A percentile compares a stretch with the other conserved stretches of the same genome.
Conservation (phyloP, 257 asterid species). For the Echium plantagineum region DNA sequence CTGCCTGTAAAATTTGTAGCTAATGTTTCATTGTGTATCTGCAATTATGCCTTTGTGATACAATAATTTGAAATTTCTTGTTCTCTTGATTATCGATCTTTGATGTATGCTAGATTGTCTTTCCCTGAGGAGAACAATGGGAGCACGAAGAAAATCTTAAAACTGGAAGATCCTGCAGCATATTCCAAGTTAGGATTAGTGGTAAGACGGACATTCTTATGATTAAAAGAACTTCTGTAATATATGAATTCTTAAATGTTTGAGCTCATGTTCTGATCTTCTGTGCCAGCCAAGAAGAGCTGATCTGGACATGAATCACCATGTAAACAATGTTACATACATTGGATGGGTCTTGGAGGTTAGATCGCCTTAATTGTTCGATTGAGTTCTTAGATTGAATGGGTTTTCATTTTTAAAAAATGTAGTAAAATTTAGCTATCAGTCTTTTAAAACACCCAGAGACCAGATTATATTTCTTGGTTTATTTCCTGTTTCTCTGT, state of each 20-base stretch:
- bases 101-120: conserved; percentile 46
- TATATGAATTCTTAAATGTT: background rate
- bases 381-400: too few relatives aligned
- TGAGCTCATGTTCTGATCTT: background rate
- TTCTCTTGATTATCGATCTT: conserved; percentile 4
- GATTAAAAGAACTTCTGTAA: background rate
- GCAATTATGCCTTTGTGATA: too few relatives aligned
- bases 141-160: conserved; percentile 56
- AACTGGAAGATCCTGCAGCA: conserved; percentile 54
- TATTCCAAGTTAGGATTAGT: conserved; percentile 52
- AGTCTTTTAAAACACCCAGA: background rate
- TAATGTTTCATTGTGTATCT: too few relatives aligned
- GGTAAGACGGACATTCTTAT: conserved; percentile 31
- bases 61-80: conserved; percentile 1
- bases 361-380: conserved; percentile 13
- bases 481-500: background rate
- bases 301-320: conserved; percentile 93
- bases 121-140: conserved; percentile 87
- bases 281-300: conserved; percentile 74
- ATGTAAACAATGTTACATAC: conserved; percentile 86
- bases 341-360: conserved; percentile 98
- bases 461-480: background rate
- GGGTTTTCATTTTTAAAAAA: too few relatives aligned
- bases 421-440: background rate
- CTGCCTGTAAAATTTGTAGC: too few relatives aligned